Evolutionary conservation across 139 green algal species (phyloP), one percentile per base, ranked within the genome.

Genomic region (Tetraselmis chui): DNA sequence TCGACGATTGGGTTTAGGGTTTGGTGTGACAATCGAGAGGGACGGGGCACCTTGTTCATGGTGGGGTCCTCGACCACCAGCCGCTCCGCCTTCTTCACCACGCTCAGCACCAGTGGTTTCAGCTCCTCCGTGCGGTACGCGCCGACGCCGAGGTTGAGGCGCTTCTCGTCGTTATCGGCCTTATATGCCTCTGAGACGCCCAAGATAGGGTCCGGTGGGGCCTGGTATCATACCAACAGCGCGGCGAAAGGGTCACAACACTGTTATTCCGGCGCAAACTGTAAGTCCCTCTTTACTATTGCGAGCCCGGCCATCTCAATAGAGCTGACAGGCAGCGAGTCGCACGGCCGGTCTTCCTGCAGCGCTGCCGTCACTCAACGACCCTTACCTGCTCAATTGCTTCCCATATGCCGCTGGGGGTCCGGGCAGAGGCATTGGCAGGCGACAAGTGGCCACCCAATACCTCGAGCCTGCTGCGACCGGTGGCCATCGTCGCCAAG

Each of bases 141-240:
- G 29, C 94, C 94, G 18, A 97, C 94, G 18, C 97, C 97, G 76
- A 99, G 90, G 91, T 99, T 99, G 25, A 99, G 93, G 88, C 98
- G 98, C 23, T 90, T 78, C 1, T 90, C 81, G 32, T 83, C 84
- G 0, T 78, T 92, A 86, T 94, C 92, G 0, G 81, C 82, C 81
- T 93, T 95, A 90, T 98, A 99, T 0, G 96, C 94, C 83, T 98
- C 96, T 18, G 87, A 92, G 2, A 99, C 94, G 23, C 97, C 97
- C 22, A 99, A 89, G 83, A 99, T 98, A 1, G 95, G 94, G 84
- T 98, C 94, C 31, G 93, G 85, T 29, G 92, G 93, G 18, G 92
- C 92, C 86, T 92, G 45, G 45, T 25, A 67, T n/a, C n/a, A n/a
- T n/a, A 67, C 5, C 45, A 67, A 67, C 45, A 67, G 45, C 18